Evolutionary conservation across 805 yeast species (phyloP).

Genomic region (Starmerella potacharoeniae): DNA sequence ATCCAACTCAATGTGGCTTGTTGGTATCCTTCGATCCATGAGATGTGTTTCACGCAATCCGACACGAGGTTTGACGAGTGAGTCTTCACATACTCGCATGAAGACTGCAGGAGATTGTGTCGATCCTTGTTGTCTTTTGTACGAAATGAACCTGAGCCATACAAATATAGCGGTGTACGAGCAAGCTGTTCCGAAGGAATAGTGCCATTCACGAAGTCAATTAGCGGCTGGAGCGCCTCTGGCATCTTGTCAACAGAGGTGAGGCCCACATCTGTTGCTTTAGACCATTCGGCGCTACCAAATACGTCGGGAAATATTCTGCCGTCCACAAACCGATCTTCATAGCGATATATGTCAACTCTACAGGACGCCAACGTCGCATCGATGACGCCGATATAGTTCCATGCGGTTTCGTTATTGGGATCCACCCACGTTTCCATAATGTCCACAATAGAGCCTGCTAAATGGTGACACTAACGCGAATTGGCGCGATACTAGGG

Average conservation of each 20-base stretch:
- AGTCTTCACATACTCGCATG: slow-evolving; percentile 40
- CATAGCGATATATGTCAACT: slow-evolving; percentile 56
- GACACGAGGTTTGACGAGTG: slow-evolving; percentile 46
- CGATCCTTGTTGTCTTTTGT: slow-evolving; percentile 41
- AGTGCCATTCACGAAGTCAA: slow-evolving; percentile 38
- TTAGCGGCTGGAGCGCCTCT: slow-evolving; percentile 40
- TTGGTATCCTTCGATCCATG: slow-evolving; percentile 49
- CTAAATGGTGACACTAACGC: too few species aligned
- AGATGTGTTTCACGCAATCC: slow-evolving; percentile 49
- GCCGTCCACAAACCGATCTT: slow-evolving; percentile 9
- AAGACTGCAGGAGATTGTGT: slow-evolving; percentile 34
- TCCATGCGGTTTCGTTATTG: slow-evolving; percentile 14
- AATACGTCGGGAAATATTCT: slow-evolving; percentile 32
- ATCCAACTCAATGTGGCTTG: slow-evolving; percentile 64
- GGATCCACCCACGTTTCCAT: slow-evolving; percentile 12
- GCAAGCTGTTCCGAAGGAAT: slow-evolving; percentile 50
- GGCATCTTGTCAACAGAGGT: slow-evolving; percentile 35
- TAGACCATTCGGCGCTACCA: slow-evolving; percentile 33
- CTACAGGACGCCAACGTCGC: slow-evolving; percentile 91
- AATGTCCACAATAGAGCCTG: too few species aligned
- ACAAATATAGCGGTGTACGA: slow-evolving; percentile 57
- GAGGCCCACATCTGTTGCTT: slow-evolving; percentile 39
- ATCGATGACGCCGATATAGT: slow-evolving; percentile 77
- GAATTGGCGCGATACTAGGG: too few species aligned
- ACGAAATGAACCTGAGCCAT: slow-evolving; percentile 63